A percentile compares a stretch with the other conserved stretches of the same genome.
phyloP scores from a whole-genome alignment of 345 rosid species.

The Combretum micranthum region DNA sequence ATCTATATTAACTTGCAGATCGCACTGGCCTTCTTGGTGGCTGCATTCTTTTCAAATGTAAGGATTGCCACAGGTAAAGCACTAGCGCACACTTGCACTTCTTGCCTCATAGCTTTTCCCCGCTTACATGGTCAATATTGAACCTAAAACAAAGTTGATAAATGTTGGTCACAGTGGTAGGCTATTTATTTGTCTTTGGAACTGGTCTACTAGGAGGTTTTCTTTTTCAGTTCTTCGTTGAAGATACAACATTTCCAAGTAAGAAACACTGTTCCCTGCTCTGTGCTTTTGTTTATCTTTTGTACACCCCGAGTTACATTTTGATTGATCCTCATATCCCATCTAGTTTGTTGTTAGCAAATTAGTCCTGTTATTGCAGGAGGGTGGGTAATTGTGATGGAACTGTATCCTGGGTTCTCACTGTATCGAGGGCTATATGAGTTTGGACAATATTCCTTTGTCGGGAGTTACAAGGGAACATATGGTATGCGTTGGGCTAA shows the following conservation, averaged over 20 bases:
- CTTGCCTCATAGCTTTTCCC: too few relatives aligned
- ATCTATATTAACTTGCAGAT: slow-evolving; percentile 79
- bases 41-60: slow-evolving; percentile 60
- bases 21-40: slow-evolving; percentile 58
- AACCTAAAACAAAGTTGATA: slow-evolving; percentile 7
- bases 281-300: neutral
- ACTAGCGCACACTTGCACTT: neutral
- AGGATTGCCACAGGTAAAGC: slow-evolving; percentile 83
- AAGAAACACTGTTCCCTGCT: slow-evolving; percentile 16
- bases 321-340: neutral
- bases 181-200: slow-evolving; percentile 64
- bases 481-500: slow-evolving; percentile 70
- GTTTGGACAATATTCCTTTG: slow-evolving; percentile 46
- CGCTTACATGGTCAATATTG: too few relatives aligned
- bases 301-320: too few relatives aligned
- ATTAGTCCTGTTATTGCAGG: slow-evolving; percentile 30
- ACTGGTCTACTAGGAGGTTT: slow-evolving; percentile 72
- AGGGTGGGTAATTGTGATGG: slow-evolving; percentile 55
- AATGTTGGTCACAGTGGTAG: slow-evolving; percentile 41
- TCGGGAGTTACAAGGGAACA: slow-evolving; percentile 41
- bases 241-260: slow-evolving; percentile 70
- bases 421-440: slow-evolving; percentile 80
- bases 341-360: too few relatives aligned
- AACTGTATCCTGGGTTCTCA: slow-evolving; percentile 87
- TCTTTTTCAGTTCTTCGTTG: slow-evolving; percentile 54